Evolutionary conservation across 768 basidiomycete species (phyloP).

Genomic region (Cystobasidium tubakii): DNA sequence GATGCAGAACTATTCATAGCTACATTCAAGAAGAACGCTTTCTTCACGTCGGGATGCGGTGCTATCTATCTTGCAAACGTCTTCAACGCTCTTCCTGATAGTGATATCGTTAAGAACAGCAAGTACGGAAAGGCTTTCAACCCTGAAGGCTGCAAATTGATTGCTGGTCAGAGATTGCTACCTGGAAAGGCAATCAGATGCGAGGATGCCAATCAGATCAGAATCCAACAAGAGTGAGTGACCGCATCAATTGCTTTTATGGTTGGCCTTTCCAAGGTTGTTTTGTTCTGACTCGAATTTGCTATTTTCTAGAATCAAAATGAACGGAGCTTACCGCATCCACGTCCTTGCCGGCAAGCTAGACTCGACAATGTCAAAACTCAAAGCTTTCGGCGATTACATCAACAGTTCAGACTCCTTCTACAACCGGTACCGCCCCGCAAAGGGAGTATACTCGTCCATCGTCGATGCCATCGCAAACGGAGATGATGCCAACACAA

Average conservation of each 20-base stretch:
- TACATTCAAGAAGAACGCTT: conserved; percentile 46
- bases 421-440: conserved; percentile 43
- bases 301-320: conserved; percentile 37
- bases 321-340: conserved; percentile 47
- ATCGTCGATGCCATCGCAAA: conserved; percentile 39
- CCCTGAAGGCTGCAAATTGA: conserved; percentile 42
- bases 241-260: not conserved
- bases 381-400: conserved; percentile 40
- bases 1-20: conserved; percentile 46
- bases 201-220: conserved; percentile 46
- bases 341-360: conserved; percentile 44
- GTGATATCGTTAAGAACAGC: conserved; percentile 42
- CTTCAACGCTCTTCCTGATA: conserved; percentile 44
- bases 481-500: conserved; percentile 23
- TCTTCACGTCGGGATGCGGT: conserved; percentile 46
- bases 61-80: conserved; percentile 44
- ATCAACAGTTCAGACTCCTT: conserved; percentile 43
- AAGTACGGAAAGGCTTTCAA: conserved; percentile 43
- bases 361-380: conserved; percentile 20
- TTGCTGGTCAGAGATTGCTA: conserved; percentile 43
- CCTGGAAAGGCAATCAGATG: conserved; percentile 45
- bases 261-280: too few species aligned
- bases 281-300: not conserved
- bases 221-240: conserved; percentile 46
- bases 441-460: conserved; percentile 37